Base-by-base conservation (phyloP, 1,139 yeast genomes). In the Pichia sp. region DNA sequence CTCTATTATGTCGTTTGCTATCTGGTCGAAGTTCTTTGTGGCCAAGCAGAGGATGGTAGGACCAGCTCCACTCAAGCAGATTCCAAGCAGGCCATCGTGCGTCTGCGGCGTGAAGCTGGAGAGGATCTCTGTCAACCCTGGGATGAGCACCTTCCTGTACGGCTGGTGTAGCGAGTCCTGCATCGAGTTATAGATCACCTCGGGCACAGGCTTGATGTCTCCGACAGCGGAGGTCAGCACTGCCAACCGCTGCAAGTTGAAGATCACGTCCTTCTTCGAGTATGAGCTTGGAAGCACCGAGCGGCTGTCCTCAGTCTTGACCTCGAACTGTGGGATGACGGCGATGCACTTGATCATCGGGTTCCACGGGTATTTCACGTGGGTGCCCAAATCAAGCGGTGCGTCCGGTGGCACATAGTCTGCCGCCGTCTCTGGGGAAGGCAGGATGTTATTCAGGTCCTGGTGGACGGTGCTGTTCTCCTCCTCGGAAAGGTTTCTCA, bases 151-250 rank as follows among this genome's bases (percentile, higher is more conserved):
- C 65, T 89, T 83, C 65, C 99, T 80, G 76, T 91, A 93, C 9
- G 97, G 97, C 70, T 93, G 99, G 71, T 93, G 99, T 48, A 93
- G 79, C 64, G 87, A 86, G 70, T 93, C 99, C 71, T 89, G 96
- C 99, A 93, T 93, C 26, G 98, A 90, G 55, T 93, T 87, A 69
- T 85, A 90, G 60, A 93, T 89, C 60, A 91, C 75, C 55, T 82
- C 83, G 34, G 95, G 80, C 64, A 87, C 83, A 44, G 96, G 96
- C 28, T 90, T 86, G 22, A 82, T 79, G 62, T 85, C 79, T 16
- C 96, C 86, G 64, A 93, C 80, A 0, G 97, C 96, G 9, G 93
- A 83, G 34, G 90, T 85, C 52, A 85, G 71, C 37, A 85, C 87
- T 2, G 90, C 87, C 45, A 85, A 66, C 60, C 91, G 75, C 69